Evolutionary conservation across 1,284 basidiomycete species (phyloP), one percentile per base, ranked within the genome.

Genomic region (Tremellales sp.): DNA sequence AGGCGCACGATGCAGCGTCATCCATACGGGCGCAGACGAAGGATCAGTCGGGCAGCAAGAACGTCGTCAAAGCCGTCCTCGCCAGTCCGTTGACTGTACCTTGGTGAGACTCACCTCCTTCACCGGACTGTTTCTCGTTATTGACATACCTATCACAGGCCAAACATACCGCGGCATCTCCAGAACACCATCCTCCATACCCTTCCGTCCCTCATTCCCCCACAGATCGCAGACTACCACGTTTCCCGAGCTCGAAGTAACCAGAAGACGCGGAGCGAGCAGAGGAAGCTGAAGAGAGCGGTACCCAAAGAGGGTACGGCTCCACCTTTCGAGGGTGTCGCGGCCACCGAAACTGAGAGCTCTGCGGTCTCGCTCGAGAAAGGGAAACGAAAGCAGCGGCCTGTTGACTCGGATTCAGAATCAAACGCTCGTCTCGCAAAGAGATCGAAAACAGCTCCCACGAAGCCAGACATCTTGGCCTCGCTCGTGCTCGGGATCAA

Each of bases 401-500:
- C 38, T 19, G 21, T 36, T 36, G 18, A 18, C 35, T 27, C 26
- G 5, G 13, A 34, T 34, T 13, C 32, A 35, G 32, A 8, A 21
- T 14, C 12, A 25, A 13, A 12, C 14, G 10, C 19, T n/a, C n/a
- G 32, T 14, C 6, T 8, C 27, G 7, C 18, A 14, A 36, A 45
- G 28, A n/a, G 14, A n/a, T 8, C 36, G 1, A 36, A 12, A 12
- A 13, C 19, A 4, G 43, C 43, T 41, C 58, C 59, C 1, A 26
- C 35, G 1, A 36, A 46, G 14, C 80, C 81, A 3, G 52, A 66
- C 8, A 67, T 82, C 21, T 67, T 82, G 12, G 54, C 75, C 10
- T 78, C 84, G 62, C 56, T 86, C 33, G 73, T 78, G 1, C 66
- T 85, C 35, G 89, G 89, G 10, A 84, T 92, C 56, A 93, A 91